Percentiles rank a stretch among this genome's conserved stretches.
phyloP scores from a whole-genome alignment of 2,329 filamentous ascomycete species.

The Arthrinium puccinioides region DNA sequence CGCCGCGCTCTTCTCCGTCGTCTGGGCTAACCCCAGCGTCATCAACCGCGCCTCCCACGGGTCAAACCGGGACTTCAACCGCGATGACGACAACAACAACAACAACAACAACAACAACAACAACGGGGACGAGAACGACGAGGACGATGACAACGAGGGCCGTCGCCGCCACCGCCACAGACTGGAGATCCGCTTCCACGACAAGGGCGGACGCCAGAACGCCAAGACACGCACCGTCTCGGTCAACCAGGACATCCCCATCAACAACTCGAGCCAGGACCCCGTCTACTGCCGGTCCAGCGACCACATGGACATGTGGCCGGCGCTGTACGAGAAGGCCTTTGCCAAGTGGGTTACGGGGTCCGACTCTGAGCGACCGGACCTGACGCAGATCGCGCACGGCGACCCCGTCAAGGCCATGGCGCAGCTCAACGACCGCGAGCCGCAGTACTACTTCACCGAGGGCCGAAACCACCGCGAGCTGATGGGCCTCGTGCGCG shows the following conservation, averaged over 20 bases:
- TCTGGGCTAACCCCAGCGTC: slow-evolving; percentile 32
- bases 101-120: too few relatives aligned
- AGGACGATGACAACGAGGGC: slow-evolving; percentile 15
- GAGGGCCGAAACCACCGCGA: slow-evolving; percentile 23
- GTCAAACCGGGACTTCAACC: slow-evolving; percentile 9
- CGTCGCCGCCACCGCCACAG: slow-evolving; percentile 4
- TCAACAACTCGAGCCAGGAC: slow-evolving; percentile 35
- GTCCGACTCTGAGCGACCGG: slow-evolving; percentile 24
- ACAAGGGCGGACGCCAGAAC: slow-evolving; percentile 37
- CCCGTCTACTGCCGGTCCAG: slow-evolving; percentile 33
- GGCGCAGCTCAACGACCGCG: slow-evolving; percentile 33
- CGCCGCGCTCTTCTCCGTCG: slow-evolving; percentile 35
- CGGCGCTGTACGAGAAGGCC: slow-evolving; percentile 38
- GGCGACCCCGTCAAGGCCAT: slow-evolving; percentile 38
- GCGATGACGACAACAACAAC: slow-evolving; percentile 15
- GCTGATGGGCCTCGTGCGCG: slow-evolving; percentile 30
- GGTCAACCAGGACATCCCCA: slow-evolving; percentile 34
- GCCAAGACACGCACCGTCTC: slow-evolving; percentile 28
- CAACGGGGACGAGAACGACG: slow-evolving; percentile 10
- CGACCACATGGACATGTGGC: slow-evolving; percentile 34
- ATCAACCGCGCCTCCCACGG: slow-evolving; percentile 30
- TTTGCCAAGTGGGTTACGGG: slow-evolving; percentile 36
- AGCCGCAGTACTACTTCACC: slow-evolving; percentile 28
- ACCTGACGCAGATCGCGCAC: slow-evolving; percentile 31
- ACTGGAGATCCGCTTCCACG: slow-evolving; percentile 30